Conservation (phyloP, 805 yeast genomes). For the Saturnispora hagleri region DNA sequence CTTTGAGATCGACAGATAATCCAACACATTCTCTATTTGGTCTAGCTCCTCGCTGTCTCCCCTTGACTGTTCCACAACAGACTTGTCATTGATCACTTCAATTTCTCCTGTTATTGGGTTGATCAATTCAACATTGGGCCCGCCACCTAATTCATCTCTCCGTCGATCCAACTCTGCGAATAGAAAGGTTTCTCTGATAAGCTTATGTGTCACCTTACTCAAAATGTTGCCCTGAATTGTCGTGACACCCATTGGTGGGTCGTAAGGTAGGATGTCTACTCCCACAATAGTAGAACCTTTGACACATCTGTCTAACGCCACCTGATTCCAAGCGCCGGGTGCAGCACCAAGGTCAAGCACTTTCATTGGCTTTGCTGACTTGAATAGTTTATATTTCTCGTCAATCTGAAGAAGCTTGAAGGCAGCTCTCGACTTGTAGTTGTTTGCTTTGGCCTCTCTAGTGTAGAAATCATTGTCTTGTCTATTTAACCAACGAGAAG, state of each 20-base stretch:
- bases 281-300: slow-evolving; percentile 58
- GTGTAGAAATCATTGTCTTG: slow-evolving; percentile 59
- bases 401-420: slow-evolving; percentile 76
- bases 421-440: slow-evolving; percentile 81
- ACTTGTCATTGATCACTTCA: slow-evolving; percentile 6
- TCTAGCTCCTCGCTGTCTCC: slow-evolving; percentile 11
- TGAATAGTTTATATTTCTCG: slow-evolving; percentile 49
- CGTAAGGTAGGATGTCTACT: slow-evolving; percentile 68
- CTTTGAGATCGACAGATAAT: slow-evolving; percentile 3
- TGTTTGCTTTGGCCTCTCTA: slow-evolving; percentile 51
- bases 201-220: slow-evolving; percentile 50
- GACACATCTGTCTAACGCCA: slow-evolving; percentile 47
- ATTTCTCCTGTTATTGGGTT: slow-evolving; percentile 4
- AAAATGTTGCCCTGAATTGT: slow-evolving; percentile 85
- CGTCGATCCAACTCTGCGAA: slow-evolving; percentile 17
- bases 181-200: slow-evolving; percentile 42
- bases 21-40: background rate
- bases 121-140: background rate
- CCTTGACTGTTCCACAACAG: slow-evolving; percentile 16
- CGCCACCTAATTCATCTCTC: slow-evolving; percentile 17
- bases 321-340: slow-evolving; percentile 94
- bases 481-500: slow-evolving; percentile 67
- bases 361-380: slow-evolving; percentile 10
- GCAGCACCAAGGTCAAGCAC: slow-evolving; percentile 89
- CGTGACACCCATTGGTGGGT: slow-evolving; percentile 74